These are phyloP conservation scores for Hemileccinum rubropunctum DNA, from an alignment of 768 basidiomycete species.

Conservation along the genomic window DNA sequence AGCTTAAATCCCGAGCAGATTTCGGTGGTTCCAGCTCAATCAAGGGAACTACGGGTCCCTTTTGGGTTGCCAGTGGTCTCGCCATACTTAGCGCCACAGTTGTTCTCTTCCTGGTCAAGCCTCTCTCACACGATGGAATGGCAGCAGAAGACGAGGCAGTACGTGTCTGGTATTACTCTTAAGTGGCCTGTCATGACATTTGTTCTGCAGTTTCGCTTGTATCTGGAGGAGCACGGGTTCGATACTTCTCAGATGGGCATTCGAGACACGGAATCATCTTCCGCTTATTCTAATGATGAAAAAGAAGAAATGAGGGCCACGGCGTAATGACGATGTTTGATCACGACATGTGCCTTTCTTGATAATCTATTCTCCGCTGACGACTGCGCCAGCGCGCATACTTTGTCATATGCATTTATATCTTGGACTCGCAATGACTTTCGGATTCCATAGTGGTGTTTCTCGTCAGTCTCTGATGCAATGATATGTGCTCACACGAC, in stretches of 20 bases:
- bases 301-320: conserved; percentile 12
- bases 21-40: conserved; percentile 55
- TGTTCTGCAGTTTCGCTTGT: conserved; percentile 67
- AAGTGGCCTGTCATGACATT: background rate
- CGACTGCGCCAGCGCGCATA: background rate
- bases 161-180: conserved; percentile 19
- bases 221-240: conserved; percentile 75
- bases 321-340: conserved; percentile 9
- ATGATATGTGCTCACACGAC: too few species aligned
- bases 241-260: conserved; percentile 76
- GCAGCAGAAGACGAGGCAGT: conserved; percentile 66
- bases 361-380: background rate
- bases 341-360: conserved; percentile 1
- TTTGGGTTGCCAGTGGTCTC: conserved; percentile 85
- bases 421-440: background rate
- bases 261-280: conserved; percentile 23
- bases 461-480: background rate
- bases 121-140: conserved; percentile 79
- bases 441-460: too few species aligned
- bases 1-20: conserved; percentile 28
- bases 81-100: conserved; percentile 76
- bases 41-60: conserved; percentile 77
- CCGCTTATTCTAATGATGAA: conserved; percentile 15
- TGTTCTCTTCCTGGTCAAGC: conserved; percentile 69
- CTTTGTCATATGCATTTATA: background rate